Conservation (phyloP, 164 flowering plant species). For the Platanus orientalis region DNA sequence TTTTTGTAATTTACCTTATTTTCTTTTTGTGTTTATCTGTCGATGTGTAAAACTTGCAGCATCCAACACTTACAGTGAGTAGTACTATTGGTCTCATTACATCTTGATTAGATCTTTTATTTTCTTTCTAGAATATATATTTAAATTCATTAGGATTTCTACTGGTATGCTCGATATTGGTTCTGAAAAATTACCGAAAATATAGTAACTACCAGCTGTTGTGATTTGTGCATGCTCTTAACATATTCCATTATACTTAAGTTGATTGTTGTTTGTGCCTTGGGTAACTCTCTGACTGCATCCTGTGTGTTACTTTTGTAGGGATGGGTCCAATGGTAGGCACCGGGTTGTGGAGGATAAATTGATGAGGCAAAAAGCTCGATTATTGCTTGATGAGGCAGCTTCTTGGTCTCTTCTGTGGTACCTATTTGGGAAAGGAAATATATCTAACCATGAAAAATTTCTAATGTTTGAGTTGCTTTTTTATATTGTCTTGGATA, state of each 20-base stretch:
- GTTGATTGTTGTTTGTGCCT: background rate
- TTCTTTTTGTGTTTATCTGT: too few relatives aligned
- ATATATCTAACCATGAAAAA: constrained; percentile 17
- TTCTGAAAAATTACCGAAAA: background rate
- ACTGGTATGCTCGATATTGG: background rate
- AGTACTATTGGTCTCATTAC: too few relatives aligned
- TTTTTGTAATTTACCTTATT: too few relatives aligned
- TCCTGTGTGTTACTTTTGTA: constrained; percentile 22
- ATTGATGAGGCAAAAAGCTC: constrained; percentile 86
- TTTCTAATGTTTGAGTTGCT: background rate
- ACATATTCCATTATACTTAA: background rate
- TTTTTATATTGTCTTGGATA: background rate
- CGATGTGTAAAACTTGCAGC: too few relatives aligned
- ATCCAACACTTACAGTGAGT: too few relatives aligned
- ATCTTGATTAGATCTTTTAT: background rate
- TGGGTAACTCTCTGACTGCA: background rate
- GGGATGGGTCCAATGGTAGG: constrained; percentile 62
- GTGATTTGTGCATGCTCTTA: constrained; percentile 2
- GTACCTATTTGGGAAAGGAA: constrained; percentile 98
- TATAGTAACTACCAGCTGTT: background rate
- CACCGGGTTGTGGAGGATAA: constrained; percentile 81
- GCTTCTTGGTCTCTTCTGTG: constrained; percentile 99
- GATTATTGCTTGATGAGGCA: constrained; percentile 84
- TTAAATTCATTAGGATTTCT: background rate
- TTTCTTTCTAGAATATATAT: background rate